These are phyloP conservation scores for Solanum ossicruentum DNA, from an alignment of 257 asterid genomes.

Conservation along the genomic window DNA sequence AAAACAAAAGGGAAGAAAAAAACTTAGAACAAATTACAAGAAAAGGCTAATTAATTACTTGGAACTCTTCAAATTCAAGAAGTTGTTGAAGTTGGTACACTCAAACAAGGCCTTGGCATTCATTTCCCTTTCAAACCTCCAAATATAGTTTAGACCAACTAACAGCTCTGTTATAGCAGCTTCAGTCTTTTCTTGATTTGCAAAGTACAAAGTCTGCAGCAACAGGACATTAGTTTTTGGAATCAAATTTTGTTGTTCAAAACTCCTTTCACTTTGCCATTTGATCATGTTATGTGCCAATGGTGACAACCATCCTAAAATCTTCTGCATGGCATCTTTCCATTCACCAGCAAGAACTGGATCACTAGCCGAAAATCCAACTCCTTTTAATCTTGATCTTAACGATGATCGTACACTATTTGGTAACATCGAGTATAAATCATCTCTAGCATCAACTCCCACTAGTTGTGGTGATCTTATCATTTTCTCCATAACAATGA, in stretches of 20 bases:
- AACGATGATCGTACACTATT: conserved; percentile 44
- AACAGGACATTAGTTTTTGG: conserved; percentile 57
- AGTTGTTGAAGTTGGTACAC: conserved; percentile 34
- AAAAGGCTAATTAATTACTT: not conserved
- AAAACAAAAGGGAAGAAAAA: not conserved
- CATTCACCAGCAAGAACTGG: conserved; percentile 72
- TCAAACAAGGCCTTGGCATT: conserved; percentile 65
- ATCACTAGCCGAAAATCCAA: conserved; percentile 67
- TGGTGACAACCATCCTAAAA: conserved; percentile 81
- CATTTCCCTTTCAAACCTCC: conserved; percentile 98
- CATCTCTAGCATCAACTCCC: conserved; percentile 84
- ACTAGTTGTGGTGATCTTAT: conserved; percentile 72
- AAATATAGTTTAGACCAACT: conserved; percentile 82
- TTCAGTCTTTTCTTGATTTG: conserved; percentile 75
- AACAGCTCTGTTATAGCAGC: conserved; percentile 95
- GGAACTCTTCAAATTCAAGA: conserved; percentile 20
- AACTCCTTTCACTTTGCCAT: conserved; percentile 96
- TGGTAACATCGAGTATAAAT: conserved; percentile 76
- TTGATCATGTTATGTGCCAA: conserved; percentile 91
- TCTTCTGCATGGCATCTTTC: conserved; percentile 79
- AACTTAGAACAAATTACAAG: not conserved
- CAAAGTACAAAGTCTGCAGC: conserved; percentile 64
- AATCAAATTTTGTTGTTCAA: conserved; percentile 61
- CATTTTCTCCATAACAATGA: conserved; percentile 85
- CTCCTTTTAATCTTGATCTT: conserved; percentile 57